Percentiles rank a stretch among this genome's conserved stretches.
Evolutionary conservation across 345 rosid species (phyloP).

Genomic region (Syzygium jambos): DNA sequence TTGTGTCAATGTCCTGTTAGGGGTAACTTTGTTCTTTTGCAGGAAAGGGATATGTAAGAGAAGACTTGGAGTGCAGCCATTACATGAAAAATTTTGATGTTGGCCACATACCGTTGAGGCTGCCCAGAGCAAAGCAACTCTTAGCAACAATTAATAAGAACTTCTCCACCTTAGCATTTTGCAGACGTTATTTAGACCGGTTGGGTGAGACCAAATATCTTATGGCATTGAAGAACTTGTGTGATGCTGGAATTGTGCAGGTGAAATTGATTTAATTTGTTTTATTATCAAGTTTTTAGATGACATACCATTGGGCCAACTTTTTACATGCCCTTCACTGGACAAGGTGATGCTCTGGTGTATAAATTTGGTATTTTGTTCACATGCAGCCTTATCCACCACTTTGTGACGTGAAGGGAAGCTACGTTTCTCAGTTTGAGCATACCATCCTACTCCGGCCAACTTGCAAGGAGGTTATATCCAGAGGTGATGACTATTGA

Average conservation of each 20-base stretch:
- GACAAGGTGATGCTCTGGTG: background rate
- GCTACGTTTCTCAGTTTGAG: constrained; percentile 89
- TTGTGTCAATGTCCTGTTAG: background rate
- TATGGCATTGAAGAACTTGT: constrained; percentile 89
- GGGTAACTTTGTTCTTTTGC: constrained; percentile 2
- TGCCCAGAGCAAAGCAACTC: constrained; percentile 92
- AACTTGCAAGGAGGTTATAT: constrained; percentile 91
- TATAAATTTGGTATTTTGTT: background rate
- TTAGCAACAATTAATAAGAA: constrained; percentile 90
- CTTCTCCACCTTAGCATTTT: constrained; percentile 88
- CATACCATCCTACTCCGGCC: constrained; percentile 92
- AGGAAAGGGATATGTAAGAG: constrained; percentile 92
- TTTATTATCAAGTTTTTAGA: background rate
- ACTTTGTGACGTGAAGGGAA: constrained; percentile 77
- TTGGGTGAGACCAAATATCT: constrained; percentile 88
- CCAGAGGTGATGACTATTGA: constrained; percentile 85
- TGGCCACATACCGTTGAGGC: constrained; percentile 70
- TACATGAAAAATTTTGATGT: constrained; percentile 83
- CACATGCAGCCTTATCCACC: constrained; percentile 79
- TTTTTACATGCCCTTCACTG: background rate
- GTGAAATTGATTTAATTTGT: constrained; percentile 17
- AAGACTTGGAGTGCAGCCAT: constrained; percentile 94
- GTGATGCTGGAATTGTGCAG: constrained; percentile 87
- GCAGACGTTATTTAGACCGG: constrained; percentile 87
- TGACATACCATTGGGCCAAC: background rate